A percentile compares a stretch with the other conserved stretches of the same genome.
Conservation (phyloP, 2,329 filamentous ascomycete genomes). For the Fusarium equiseti region DNA sequence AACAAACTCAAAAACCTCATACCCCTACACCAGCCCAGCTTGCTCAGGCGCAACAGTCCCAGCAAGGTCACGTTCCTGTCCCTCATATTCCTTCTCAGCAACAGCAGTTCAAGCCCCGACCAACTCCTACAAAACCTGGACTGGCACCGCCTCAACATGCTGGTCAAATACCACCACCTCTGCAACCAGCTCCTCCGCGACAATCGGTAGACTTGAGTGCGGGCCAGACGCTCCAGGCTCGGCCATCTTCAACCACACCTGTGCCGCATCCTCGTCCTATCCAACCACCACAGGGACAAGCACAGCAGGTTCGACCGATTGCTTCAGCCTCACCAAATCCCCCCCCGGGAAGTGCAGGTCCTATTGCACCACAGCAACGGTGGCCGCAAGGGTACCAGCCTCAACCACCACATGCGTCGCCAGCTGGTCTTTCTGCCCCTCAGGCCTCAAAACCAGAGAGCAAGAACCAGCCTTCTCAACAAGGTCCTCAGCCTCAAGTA, state of each 20-base stretch:
- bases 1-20: constrained; percentile 40
- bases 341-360: constrained; percentile 36
- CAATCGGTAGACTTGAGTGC: constrained; percentile 38
- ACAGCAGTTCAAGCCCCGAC: constrained; percentile 43
- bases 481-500: constrained; percentile 50
- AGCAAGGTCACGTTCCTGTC: constrained; percentile 37
- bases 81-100: constrained; percentile 35
- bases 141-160: constrained; percentile 53
- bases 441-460: constrained; percentile 45
- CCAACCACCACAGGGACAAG: constrained; percentile 48
- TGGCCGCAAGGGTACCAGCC: constrained; percentile 50
- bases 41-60: constrained; percentile 30
- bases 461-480: constrained; percentile 47
- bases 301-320: constrained; percentile 48
- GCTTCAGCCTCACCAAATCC: constrained; percentile 51
- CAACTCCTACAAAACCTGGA: constrained; percentile 47
- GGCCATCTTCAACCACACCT: constrained; percentile 51
- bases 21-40: constrained; percentile 22
- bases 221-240: constrained; percentile 44
- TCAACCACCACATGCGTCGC: constrained; percentile 47
- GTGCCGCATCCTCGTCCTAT: constrained; percentile 53
- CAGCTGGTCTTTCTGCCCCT: constrained; percentile 44
- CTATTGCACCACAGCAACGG: constrained; percentile 49
- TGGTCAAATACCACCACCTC: constrained; percentile 52
- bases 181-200: constrained; percentile 52